Conservation (phyloP, 2,329 filamentous ascomycete species). For the Alternaria incomplexa region DNA sequence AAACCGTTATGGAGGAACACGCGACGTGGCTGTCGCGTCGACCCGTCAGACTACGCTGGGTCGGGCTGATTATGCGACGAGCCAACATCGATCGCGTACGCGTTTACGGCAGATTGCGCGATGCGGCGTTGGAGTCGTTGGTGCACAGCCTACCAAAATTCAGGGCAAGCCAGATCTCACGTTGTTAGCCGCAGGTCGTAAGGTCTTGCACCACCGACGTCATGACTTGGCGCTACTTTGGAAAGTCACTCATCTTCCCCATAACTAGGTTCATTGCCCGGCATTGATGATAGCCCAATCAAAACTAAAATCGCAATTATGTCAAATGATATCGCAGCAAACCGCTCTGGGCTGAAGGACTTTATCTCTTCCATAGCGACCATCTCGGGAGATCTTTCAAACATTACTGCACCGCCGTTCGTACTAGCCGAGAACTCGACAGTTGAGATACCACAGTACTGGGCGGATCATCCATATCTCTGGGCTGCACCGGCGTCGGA, state of each 20-base stretch:
- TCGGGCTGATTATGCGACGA: neutral
- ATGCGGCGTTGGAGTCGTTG: slow-evolving; percentile 2
- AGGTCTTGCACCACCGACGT: slow-evolving; percentile 5
- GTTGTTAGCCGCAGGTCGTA: neutral
- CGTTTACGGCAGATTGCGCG: neutral
- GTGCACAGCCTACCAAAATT: neutral
- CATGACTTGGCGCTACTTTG: slow-evolving; percentile 12
- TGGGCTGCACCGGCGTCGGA: slow-evolving; percentile 55
- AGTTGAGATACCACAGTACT: slow-evolving; percentile 55
- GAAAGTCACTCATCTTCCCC: neutral
- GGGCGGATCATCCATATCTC: slow-evolving; percentile 54
- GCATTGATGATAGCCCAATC: neutral
- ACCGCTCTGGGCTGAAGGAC: slow-evolving; percentile 41
- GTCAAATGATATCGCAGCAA: slow-evolving; percentile 30
- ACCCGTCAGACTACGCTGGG: neutral
- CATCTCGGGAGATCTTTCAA: slow-evolving; percentile 54
- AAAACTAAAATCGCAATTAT: slow-evolving; percentile 7
- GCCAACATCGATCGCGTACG: neutral
- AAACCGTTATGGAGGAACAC: neutral
- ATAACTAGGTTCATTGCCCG: slow-evolving; percentile 1
- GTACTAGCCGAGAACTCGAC: slow-evolving; percentile 54
- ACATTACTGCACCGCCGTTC: slow-evolving; percentile 56
- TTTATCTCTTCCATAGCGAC: slow-evolving; percentile 51
- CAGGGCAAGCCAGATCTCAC: neutral
- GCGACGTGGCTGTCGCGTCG: neutral